Base-by-base conservation (phyloP, 164 flowering plant genomes). In the Tetrastigma voinierianum region DNA sequence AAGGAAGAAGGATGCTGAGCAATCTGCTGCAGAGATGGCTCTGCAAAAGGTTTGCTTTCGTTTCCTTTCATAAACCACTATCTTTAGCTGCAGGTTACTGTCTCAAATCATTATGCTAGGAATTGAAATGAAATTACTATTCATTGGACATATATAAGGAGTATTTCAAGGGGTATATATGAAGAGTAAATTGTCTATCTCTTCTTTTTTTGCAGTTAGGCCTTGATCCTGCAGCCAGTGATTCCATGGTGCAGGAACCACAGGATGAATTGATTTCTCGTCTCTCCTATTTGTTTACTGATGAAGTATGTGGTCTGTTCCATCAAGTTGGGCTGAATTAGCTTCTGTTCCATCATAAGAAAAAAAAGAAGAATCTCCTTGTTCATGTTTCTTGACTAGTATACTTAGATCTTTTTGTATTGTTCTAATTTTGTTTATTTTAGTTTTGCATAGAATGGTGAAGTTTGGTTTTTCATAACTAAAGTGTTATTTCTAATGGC, bases 1-100 rank as follows among this genome's bases (percentile, higher is more conserved):
- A 68, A 88, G 68, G 61, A 96, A 96, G 73, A 96, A 86, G 71
- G 99, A 96, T n/a, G 97, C 99, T 2, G 97, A 89, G 76, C 99
- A 96, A 71, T 78, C 87, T 79, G 99, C 98, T 79, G 95, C 98
- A 15, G 76, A 87, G 68, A 72, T 78, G 75, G 99, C 99, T 66
- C 45, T 93, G 19, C 84, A 84, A 46, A 83, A 89, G 98, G 99
- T 96, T 62, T 63, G 16, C 23, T n/a, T 57, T 57, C 11, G 10
- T 54, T 54, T 21, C 15, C 73, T 51, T 63, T 43, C 16, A 46
- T 14, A 32, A 32, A 32, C 51, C 14, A 46, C 20, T 47, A 17
- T 68, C 46, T 63, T 21, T 21, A 16, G 65, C 44, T 24, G 54
- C 19, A 47, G 16, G 1, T 14, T 16, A 48, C 49, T 51, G 48